These are phyloP conservation scores for Steccherinum ochraceum DNA, from an alignment of 768 basidiomycete species.

Conservation along the genomic window DNA sequence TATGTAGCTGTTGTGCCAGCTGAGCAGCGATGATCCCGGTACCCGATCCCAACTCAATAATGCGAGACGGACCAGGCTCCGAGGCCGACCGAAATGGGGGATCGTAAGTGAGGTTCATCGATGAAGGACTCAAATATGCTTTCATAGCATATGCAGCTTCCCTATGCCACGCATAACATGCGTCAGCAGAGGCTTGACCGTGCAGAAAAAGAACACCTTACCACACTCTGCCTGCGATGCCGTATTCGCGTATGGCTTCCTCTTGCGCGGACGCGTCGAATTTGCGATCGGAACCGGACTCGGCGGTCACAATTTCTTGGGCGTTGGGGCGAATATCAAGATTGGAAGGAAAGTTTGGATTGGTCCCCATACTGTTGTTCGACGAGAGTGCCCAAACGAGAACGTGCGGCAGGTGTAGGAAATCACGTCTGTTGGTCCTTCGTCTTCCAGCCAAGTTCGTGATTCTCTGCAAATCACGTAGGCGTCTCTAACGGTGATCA, in stretches of 20 bases:
- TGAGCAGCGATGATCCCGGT: conserved; percentile 53
- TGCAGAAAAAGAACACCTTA: conserved; percentile 26
- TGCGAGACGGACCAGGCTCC: conserved; percentile 16
- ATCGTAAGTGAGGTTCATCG: conserved; percentile 5
- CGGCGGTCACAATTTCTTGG: conserved; percentile 12
- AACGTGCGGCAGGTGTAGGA: too few relatives aligned
- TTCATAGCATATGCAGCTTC: conserved; percentile 22
- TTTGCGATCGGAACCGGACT: conserved; percentile 10
- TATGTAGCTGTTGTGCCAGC: conserved; percentile 37
- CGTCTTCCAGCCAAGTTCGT: too few relatives aligned
- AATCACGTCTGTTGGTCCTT: too few relatives aligned
- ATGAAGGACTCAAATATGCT: conserved; percentile 12
- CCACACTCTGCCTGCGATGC: conserved; percentile 86
- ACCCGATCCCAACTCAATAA: conserved; percentile 80
- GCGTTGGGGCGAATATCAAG: conserved; percentile 32
- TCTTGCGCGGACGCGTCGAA: conserved; percentile 38
- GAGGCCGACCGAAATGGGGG: background rate
- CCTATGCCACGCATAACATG: conserved; percentile 10
- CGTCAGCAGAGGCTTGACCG: background rate
- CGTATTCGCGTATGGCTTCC: conserved; percentile 60
- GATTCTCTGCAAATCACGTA: too few relatives aligned
- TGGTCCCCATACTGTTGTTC: background rate
- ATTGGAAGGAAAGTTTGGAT: conserved; percentile 41
- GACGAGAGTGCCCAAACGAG: too few relatives aligned
- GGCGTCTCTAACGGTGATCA: background rate